Percentiles rank a stretch among this genome's conserved stretches.
Evolutionary conservation across 2,329 filamentous ascomycete genomes (phyloP).

Genomic region (Pseudogymnoascus sp.): DNA sequence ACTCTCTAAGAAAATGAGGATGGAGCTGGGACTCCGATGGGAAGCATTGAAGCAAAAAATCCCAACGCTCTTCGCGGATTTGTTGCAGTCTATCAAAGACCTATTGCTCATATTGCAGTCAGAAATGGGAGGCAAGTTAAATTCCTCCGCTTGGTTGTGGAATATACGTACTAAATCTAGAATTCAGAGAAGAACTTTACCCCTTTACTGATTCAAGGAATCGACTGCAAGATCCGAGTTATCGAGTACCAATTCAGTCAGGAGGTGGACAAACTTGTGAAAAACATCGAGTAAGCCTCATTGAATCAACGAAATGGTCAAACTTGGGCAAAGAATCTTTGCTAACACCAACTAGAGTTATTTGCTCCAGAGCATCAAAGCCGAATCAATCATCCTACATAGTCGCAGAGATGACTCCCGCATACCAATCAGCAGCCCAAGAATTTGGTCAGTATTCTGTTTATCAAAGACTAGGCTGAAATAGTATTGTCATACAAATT

Average conservation of each 20-base stretch:
- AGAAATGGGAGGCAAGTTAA: conserved; percentile 12
- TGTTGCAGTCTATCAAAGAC: conserved; percentile 11
- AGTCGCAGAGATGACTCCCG: conserved; percentile 14
- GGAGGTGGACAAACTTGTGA: conserved; percentile 12
- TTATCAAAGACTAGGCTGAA: not conserved
- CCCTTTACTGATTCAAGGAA: conserved; percentile 10
- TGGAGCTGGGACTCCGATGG: conserved; percentile 25
- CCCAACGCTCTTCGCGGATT: conserved; percentile 13
- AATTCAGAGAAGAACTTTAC: conserved; percentile 9
- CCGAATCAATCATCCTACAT: conserved; percentile 16
- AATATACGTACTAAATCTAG: not conserved
- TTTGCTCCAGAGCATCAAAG: conserved; percentile 14
- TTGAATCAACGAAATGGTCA: not conserved
- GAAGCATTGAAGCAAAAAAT: conserved; percentile 25
- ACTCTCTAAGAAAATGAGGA: conserved; percentile 29
- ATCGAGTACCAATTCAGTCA: conserved; percentile 15
- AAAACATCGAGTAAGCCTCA: conserved; percentile 13
- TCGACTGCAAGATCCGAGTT: conserved; percentile 12
- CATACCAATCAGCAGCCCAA: conserved; percentile 13
- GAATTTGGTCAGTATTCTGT: conserved; percentile 13
- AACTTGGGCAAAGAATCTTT: not conserved
- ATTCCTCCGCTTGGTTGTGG: not conserved
- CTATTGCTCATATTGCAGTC: conserved; percentile 10
- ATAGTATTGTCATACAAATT: not conserved
- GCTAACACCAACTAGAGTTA: conserved; percentile 10